Conservation (phyloP, 768 basidiomycete species). For the Lentinus brumalis region DNA sequence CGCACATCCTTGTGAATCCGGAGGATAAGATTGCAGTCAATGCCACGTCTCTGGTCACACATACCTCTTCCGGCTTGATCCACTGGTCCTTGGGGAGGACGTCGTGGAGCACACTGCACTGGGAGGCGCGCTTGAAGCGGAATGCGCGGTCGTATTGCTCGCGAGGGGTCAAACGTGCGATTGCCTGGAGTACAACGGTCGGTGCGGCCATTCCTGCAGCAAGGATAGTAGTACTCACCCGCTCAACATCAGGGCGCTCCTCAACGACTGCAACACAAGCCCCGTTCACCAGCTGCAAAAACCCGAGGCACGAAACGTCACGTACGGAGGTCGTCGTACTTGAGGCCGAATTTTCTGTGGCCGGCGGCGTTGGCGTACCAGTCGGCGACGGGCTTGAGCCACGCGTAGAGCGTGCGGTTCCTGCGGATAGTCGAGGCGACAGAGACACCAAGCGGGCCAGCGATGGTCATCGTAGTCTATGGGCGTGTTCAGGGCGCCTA, state of each 20-base stretch:
- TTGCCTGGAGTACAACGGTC: conserved; percentile 54
- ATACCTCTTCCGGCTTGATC: conserved; percentile 74
- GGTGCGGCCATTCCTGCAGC: neutral
- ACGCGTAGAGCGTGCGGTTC: conserved; percentile 64
- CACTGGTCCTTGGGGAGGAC: conserved; percentile 82
- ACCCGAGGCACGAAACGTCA: conserved; percentile 24
- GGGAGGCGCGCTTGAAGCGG: conserved; percentile 84
- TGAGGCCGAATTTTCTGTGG: conserved; percentile 85
- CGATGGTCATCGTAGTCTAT: conserved; percentile 40
- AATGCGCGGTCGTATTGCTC: conserved; percentile 89
- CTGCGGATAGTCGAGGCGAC: conserved; percentile 76
- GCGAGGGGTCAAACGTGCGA: conserved; percentile 74
- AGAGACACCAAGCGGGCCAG: conserved; percentile 69
- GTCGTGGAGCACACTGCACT: conserved; percentile 77
- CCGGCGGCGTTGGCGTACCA: conserved; percentile 83
- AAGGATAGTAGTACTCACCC: conserved; percentile 49
- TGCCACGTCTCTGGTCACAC: neutral
- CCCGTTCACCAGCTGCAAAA: conserved; percentile 2
- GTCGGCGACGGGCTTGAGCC: conserved; percentile 76
- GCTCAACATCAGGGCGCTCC: conserved; percentile 76
- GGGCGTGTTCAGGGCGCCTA: conserved; percentile 11
- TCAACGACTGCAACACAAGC: conserved; percentile 60
- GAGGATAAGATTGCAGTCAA: neutral
- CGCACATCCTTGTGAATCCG: conserved; percentile 71
- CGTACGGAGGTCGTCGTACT: conserved; percentile 93